phyloP scores from a whole-genome alignment of 257 asterid species.

The Plantago major region DNA sequence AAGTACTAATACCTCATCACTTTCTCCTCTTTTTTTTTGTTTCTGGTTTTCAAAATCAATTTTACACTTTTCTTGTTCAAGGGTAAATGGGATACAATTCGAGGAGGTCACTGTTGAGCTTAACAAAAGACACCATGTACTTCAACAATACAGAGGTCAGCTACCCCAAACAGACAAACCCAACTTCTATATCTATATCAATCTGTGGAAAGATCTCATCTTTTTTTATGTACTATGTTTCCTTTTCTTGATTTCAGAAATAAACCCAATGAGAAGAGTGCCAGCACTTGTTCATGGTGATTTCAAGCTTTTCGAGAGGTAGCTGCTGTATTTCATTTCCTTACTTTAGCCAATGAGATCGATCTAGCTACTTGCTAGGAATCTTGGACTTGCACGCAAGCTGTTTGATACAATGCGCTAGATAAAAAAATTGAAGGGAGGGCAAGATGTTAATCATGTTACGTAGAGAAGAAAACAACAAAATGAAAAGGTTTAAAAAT shows the following conservation, averaged over 20 bases:
- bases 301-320: slow-evolving; percentile 16
- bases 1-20: not conserved
- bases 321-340: not conserved
- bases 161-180: too few relatives aligned
- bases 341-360: not conserved
- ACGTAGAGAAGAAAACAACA: too few relatives aligned
- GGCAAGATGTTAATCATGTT: too few relatives aligned
- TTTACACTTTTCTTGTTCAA: not conserved
- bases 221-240: not conserved
- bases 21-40: not conserved
- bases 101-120: not conserved
- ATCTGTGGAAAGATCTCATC: not conserved
- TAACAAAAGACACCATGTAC: not conserved
- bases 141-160: not conserved
- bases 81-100: slow-evolving; percentile 1
- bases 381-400: too few relatives aligned
- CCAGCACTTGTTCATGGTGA: slow-evolving; percentile 4
- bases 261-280: slow-evolving; percentile 4
- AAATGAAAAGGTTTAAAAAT: too few relatives aligned
- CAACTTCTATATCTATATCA: not conserved
- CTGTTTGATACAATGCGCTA: too few relatives aligned
- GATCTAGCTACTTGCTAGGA: too few relatives aligned
- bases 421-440: too few relatives aligned
- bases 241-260: not conserved
- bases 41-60: too few relatives aligned